phyloP scores from a whole-genome alignment of 768 basidiomycete species.

The Termitomyces heimii region DNA sequence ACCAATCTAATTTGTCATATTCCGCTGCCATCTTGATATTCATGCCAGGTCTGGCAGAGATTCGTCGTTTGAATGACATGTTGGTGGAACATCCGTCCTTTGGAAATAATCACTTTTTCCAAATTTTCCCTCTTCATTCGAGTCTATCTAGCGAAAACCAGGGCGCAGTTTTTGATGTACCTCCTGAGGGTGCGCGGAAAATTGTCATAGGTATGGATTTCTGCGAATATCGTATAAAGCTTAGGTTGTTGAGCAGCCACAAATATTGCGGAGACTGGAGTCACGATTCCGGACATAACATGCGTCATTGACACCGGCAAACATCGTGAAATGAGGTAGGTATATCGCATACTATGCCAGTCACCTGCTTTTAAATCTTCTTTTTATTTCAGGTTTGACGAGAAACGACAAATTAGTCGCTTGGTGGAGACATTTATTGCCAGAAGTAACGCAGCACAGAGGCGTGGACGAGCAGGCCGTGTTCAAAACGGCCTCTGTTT shows the following conservation, averaged over 20 bases:
- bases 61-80: constrained; percentile 80
- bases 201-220: constrained; percentile 79
- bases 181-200: constrained; percentile 75
- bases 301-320: constrained; percentile 94
- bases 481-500: constrained; percentile 88
- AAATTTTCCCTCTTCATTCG: constrained; percentile 85
- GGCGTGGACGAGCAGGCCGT: constrained; percentile 88
- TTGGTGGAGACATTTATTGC: constrained; percentile 90
- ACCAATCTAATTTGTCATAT: constrained; percentile 41
- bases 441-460: constrained; percentile 84
- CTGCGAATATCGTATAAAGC: neutral
- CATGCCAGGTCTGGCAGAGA: constrained; percentile 93
- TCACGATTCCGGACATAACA: constrained; percentile 97
- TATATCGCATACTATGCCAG: constrained; percentile 18
- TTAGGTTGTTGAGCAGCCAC: constrained; percentile 47
- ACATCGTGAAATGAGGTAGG: constrained; percentile 92
- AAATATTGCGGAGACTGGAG: constrained; percentile 94
- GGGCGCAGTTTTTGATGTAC: constrained; percentile 84
- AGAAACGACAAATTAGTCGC: constrained; percentile 92
- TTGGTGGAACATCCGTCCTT: constrained; percentile 72
- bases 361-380: neutral
- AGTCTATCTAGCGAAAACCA: constrained; percentile 91
- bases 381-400: constrained; percentile 65
- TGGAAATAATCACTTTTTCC: constrained; percentile 56
- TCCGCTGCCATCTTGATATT: constrained; percentile 87